Conservation (phyloP, 768 basidiomycete species). For the Bullera alba region DNA sequence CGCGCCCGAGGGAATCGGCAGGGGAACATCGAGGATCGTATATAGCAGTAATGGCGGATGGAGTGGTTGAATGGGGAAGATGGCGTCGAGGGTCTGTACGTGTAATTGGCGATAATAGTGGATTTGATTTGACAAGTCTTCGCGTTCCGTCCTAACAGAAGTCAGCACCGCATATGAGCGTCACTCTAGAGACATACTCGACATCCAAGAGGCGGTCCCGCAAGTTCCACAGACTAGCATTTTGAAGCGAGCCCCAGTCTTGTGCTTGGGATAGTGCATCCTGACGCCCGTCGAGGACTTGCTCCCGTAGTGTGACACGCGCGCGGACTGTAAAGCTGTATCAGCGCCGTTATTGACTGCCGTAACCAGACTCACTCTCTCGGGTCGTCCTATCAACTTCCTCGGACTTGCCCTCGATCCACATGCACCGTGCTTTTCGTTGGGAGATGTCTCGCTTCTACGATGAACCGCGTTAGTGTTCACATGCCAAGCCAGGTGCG, state of each 20-base stretch:
- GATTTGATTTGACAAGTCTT: conserved; percentile 52
- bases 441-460: conserved; percentile 67
- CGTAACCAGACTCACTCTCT: conserved; percentile 48
- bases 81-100: conserved; percentile 63
- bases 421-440: conserved; percentile 55
- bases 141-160: conserved; percentile 50
- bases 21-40: conserved; percentile 75
- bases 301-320: conserved; percentile 44
- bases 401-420: conserved; percentile 50
- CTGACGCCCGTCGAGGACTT: conserved; percentile 45
- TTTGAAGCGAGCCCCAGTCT: background rate
- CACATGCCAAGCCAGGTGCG: conserved; percentile 14
- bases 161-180: background rate
- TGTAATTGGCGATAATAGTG: conserved; percentile 46
- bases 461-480: too few species aligned
- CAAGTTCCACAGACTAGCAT: background rate
- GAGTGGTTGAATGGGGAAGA: conserved; percentile 84
- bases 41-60: conserved; percentile 81
- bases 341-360: background rate
- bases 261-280: background rate
- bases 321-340: conserved; percentile 12
- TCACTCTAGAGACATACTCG: conserved; percentile 14
- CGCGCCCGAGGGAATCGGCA: conserved; percentile 71
- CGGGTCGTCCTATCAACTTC: conserved; percentile 50
- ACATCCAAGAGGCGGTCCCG: conserved; percentile 5